phyloP scores from a whole-genome alignment of 345 rosid genomes.

The Lumnitzera racemosa region DNA sequence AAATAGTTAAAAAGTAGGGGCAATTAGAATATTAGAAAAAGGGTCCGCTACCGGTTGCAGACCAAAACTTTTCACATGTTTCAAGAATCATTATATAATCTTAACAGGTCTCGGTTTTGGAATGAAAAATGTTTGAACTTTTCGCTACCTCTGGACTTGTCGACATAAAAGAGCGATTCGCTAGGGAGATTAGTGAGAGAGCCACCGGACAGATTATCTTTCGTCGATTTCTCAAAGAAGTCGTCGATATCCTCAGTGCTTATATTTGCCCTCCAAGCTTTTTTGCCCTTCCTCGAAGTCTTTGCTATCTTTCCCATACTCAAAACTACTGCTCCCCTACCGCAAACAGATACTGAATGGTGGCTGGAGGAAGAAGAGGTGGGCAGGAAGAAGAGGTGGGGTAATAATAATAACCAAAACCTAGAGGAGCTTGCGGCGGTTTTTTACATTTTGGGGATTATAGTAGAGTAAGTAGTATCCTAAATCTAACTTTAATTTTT shows the following conservation, averaged over 20 bases:
- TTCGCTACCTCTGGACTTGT: constrained; percentile 51
- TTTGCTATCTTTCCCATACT: constrained; percentile 67
- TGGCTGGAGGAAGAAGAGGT: no score
- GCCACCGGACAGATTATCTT: constrained; percentile 83
- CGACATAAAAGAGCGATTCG: constrained; percentile 69
- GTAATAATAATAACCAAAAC: no score
- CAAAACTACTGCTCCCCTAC: no score
- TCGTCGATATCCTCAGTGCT: constrained; percentile 73
- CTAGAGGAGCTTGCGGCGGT: no score
- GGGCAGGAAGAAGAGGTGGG: no score
- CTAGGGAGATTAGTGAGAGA: constrained; percentile 55
- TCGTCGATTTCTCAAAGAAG: constrained; percentile 67
- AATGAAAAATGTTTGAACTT: neutral
- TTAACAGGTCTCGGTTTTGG: neutral
- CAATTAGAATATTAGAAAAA: no score
- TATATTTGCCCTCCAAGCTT: constrained; percentile 95
- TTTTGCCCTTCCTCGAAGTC: constrained; percentile 83
- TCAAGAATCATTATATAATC: neutral
- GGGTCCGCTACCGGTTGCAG: no score
- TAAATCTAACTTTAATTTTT: no score
- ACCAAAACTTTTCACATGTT: neutral
- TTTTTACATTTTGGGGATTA: no score
- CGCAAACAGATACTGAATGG: no score
- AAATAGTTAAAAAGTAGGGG: no score
- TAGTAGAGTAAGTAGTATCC: no score